Evolutionary conservation across 257 asterid species (phyloP), one percentile per base, ranked within the genome.

Genomic region (Verbascum thapsus): DNA sequence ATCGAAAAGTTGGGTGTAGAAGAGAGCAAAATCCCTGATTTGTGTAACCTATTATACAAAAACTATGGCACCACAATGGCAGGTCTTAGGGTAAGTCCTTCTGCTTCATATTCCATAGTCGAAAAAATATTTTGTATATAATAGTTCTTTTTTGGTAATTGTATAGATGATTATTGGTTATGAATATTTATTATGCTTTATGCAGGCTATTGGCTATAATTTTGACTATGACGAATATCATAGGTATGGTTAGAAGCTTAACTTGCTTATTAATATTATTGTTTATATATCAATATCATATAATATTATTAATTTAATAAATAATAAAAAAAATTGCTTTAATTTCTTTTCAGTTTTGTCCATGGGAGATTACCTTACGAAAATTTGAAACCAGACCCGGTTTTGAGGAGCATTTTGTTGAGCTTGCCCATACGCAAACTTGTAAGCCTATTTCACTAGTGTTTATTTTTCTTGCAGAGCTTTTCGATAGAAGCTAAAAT

Each of bases 51-150:
- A 20, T 76, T 87, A 51, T 94, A 90, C 67, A 90, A 84, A 74
- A 84, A 90, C 66, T 94, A 94, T 64, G 99, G 97, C 60, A 94
- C 97, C 20, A 90, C 99, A 61, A 90, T 94, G 99, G 97, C 99
- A 0, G 99, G 99, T 63, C 99, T 94, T 52, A 73, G 97, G 84
- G 99, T 92, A 73, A 69, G 81, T n/a, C n/a, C 35, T 45, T 37
- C 8, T 45, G 10, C 63, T 47, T 50, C 39, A 12, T 58, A 32
- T 22, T 4, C 32, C n/a, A 5, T 22, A 62, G 38, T 59, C 5
- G 4, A 6, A 10, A 10, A n/a, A 17, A 26, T 26, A 4, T 53
- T 63, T 45, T 45, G 12, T 45, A 71, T 35, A 26, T 1, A 41
- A 62, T 16, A 15, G 58, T 6, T 38, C 39, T n/a, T n/a, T n/a